Evolutionary conservation across 2,329 filamentous ascomycete species (phyloP).

Genomic region (Cryphonectria nitschkei): DNA sequence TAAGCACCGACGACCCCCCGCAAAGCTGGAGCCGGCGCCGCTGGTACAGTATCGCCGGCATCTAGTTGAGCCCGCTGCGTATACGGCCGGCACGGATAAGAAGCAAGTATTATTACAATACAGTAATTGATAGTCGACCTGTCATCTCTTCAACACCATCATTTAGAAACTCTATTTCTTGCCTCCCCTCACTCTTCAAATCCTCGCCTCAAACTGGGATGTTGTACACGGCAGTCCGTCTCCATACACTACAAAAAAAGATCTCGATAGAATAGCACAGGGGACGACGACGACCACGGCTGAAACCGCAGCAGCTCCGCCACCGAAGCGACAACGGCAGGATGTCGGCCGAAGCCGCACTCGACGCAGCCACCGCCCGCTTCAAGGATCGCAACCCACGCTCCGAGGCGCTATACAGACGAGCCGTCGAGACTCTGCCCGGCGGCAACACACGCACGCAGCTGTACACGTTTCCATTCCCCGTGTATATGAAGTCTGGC

Average conservation of each 20-base stretch:
- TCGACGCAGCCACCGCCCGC: slow-evolving; percentile 10
- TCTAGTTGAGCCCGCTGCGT: neutral
- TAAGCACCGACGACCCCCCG: neutral
- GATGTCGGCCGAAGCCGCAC: neutral
- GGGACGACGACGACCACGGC: neutral
- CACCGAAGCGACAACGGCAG: neutral
- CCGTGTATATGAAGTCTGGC: slow-evolving; percentile 45
- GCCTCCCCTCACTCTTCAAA: too few relatives aligned
- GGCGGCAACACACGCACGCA: slow-evolving; percentile 39
- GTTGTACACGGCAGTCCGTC: too few relatives aligned
- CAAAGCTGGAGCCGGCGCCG: neutral
- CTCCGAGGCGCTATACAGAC: slow-evolving; percentile 10
- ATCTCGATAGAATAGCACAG: neutral
- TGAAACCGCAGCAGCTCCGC: neutral
- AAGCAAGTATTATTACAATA: neutral
- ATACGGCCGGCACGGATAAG: slow-evolving; percentile 1
- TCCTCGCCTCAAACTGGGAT: too few relatives aligned
- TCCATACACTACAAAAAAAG: too few relatives aligned
- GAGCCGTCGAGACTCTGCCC: slow-evolving; percentile 29
- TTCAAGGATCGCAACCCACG: slow-evolving; percentile 15
- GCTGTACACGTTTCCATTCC: slow-evolving; percentile 47
- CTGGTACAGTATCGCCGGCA: neutral
- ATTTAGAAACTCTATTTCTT: too few relatives aligned
- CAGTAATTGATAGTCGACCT: neutral
- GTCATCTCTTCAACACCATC: too few relatives aligned